Evolutionary conservation across 2,329 filamentous ascomycete species (phyloP).

Genomic region (Xylaria sp.): DNA sequence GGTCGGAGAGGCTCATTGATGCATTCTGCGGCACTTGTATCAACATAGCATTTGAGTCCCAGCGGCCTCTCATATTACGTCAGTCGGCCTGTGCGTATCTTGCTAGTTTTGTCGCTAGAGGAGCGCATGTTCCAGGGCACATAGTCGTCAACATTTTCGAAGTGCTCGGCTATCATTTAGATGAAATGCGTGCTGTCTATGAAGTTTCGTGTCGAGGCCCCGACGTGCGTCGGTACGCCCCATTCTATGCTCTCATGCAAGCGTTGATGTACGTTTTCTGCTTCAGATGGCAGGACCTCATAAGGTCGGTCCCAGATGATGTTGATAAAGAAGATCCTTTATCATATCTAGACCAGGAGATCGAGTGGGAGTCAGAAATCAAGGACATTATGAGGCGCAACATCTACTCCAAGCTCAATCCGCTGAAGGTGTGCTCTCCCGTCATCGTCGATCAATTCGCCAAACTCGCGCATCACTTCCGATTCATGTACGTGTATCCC

Average conservation of each 20-base stretch:
- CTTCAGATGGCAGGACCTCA: slow-evolving; percentile 95
- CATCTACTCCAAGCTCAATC: slow-evolving; percentile 90
- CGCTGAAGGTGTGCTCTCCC: slow-evolving; percentile 92
- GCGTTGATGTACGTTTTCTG: slow-evolving; percentile 95
- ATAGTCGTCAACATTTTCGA: slow-evolving; percentile 85
- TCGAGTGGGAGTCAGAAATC: slow-evolving; percentile 79
- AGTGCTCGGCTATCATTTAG: slow-evolving; percentile 80
- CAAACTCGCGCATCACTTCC: slow-evolving; percentile 83
- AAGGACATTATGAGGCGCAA: slow-evolving; percentile 79
- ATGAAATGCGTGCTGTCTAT: slow-evolving; percentile 76
- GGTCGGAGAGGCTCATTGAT: slow-evolving; percentile 79
- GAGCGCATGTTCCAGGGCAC: slow-evolving; percentile 79
- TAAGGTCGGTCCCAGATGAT: slow-evolving; percentile 67
- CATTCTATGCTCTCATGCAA: slow-evolving; percentile 90
- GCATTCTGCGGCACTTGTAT: slow-evolving; percentile 83
- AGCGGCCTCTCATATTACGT: slow-evolving; percentile 76
- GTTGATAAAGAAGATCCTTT: slow-evolving; percentile 71
- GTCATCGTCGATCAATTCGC: slow-evolving; percentile 93
- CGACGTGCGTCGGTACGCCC: slow-evolving; percentile 82
- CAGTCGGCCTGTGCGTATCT: slow-evolving; percentile 92
- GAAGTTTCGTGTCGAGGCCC: slow-evolving; percentile 82
- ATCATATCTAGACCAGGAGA: slow-evolving; percentile 73
- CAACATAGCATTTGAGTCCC: slow-evolving; percentile 75
- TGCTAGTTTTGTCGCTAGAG: slow-evolving; percentile 92
- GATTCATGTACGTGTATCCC: slow-evolving; percentile 89